Base-by-base conservation (phyloP, 257 asterid species). In the Solanum tarijense region DNA sequence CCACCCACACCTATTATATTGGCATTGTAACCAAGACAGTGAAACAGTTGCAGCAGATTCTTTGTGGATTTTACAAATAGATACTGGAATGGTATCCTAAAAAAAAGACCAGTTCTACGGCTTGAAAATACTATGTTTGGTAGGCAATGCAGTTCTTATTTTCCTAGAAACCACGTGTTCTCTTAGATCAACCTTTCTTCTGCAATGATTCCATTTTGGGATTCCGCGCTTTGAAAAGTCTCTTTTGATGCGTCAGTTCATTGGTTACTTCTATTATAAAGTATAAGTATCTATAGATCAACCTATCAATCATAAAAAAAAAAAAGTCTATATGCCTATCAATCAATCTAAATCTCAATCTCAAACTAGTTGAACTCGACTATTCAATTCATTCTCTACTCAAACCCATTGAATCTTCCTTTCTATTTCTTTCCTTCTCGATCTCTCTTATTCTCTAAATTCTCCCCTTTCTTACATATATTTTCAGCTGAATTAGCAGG, bases 1-100 rank as follows among this genome's bases (percentile, higher is more conserved):
- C 93, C 25, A 92, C 92, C 13, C 94, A 94, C 41, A 91, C 94
- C 2, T 90, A 74, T 69, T 93, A 83, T 88, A 90, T 27, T 94
- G 95, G 96, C 93, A 93, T 29, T 92, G 92, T 0, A 94, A 94
- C 88, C 95, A 93, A 9, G 95, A 93, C 16, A 71, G 79, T 16
- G 92, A 88, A 82, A 78, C 92, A 7, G 88, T 90, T 41, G 89
- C 83, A 16, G 93, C 91, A 21, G 93, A 94, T 78, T 90, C 93
- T 1, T 89, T 88, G 1, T 92, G 95, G 94, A 89, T 93, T 82
- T 20, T 90, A 90, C 89, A 94, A 94, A 92, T 20, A 88, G 96
- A 88, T 84, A 86, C 35, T 94, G 91, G 91, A 86, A 29, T 93
- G 91, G 91, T 88, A 91, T 81, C 92, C 93, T 7, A 9, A 62